Percentiles rank a stretch among this genome's conserved stretches.
These are phyloP conservation scores for Stachybotrys chartarum DNA, from an alignment of 2,329 filamentous ascomycete species.

Conservation along the genomic window DNA sequence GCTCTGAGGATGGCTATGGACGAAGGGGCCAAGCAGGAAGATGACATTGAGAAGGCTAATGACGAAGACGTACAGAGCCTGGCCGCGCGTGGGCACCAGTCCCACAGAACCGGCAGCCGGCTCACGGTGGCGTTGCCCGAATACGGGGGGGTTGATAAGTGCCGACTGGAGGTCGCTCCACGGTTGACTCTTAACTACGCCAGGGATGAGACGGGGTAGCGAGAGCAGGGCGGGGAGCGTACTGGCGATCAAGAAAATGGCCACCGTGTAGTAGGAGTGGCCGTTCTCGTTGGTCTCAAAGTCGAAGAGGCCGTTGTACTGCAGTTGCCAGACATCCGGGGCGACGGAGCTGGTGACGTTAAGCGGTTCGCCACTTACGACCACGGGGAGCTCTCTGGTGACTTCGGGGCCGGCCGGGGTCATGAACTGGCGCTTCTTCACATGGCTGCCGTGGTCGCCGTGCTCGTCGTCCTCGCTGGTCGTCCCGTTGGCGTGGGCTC, in stretches of 20 bases:
- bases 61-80: slow-evolving; percentile 23
- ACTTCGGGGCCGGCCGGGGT: neutral
- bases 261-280: slow-evolving; percentile 17
- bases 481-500: slow-evolving; percentile 1
- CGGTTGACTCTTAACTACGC: slow-evolving; percentile 12
- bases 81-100: slow-evolving; percentile 25
- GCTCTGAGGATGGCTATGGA: slow-evolving; percentile 16
- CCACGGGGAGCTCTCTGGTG: slow-evolving; percentile 12
- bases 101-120: slow-evolving; percentile 16
- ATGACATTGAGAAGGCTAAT: slow-evolving; percentile 25
- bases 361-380: slow-evolving; percentile 15
- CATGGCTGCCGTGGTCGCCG: neutral
- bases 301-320: slow-evolving; percentile 46
- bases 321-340: slow-evolving; percentile 18
- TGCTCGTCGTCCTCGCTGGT: slow-evolving; percentile 4
- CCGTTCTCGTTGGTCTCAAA: slow-evolving; percentile 38
- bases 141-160: slow-evolving; percentile 20
- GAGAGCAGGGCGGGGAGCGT: slow-evolving; percentile 23
- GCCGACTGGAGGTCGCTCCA: slow-evolving; percentile 20
- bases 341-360: slow-evolving; percentile 24
- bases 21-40: slow-evolving; percentile 21
- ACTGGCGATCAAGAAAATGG: slow-evolving; percentile 21
- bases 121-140: slow-evolving; percentile 21
- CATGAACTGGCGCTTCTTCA: neutral
- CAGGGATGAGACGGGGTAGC: slow-evolving; percentile 23